Percentiles rank a stretch among this genome's conserved stretches.
Conservation (phyloP, 208 protist genomes). For the Trypanosoma avium region DNA sequence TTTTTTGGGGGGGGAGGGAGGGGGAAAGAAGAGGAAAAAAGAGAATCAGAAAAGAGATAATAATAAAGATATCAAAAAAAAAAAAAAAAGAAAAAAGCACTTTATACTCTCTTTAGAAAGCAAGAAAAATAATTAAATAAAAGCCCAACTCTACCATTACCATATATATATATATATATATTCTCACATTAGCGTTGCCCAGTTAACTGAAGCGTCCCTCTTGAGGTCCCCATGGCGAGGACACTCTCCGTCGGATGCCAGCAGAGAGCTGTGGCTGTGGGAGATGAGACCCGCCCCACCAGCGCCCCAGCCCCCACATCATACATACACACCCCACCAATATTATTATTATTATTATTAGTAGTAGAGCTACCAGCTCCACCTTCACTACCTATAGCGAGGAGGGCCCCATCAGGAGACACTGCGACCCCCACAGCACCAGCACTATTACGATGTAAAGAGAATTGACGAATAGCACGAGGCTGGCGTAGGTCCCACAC, state of each 20-base stretch:
- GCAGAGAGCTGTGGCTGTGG: constrained; percentile 48
- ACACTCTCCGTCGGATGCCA: constrained; percentile 73
- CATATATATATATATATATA: neutral
- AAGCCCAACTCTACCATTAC: neutral
- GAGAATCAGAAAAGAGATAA: constrained; percentile 1
- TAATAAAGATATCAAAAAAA: constrained; percentile 12
- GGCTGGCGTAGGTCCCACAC: constrained; percentile 76
- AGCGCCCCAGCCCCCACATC: constrained; percentile 52
- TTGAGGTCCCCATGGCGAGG: constrained; percentile 49
- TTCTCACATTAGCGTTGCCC: constrained; percentile 31
- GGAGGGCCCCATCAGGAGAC: constrained; percentile 41
- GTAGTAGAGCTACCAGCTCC: too few relatives aligned
- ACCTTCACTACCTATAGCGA: constrained; percentile 84
- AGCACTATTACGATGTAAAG: constrained; percentile 72
- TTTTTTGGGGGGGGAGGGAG: too few relatives aligned
- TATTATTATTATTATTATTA: too few relatives aligned
- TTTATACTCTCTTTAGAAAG: constrained; percentile 1
- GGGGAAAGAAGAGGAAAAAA: constrained; percentile 4
- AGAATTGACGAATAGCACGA: constrained; percentile 52
- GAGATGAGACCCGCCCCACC: constrained; percentile 33
- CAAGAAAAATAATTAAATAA: constrained; percentile 10
- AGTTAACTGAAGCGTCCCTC: constrained; percentile 36
- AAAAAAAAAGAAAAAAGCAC: constrained; percentile 16
- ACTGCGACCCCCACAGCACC: constrained; percentile 62
- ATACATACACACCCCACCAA: constrained; percentile 64